phyloP scores from a whole-genome alignment of 2,329 filamentous ascomycete species.

The Magnaporthiopsis poae region DNA sequence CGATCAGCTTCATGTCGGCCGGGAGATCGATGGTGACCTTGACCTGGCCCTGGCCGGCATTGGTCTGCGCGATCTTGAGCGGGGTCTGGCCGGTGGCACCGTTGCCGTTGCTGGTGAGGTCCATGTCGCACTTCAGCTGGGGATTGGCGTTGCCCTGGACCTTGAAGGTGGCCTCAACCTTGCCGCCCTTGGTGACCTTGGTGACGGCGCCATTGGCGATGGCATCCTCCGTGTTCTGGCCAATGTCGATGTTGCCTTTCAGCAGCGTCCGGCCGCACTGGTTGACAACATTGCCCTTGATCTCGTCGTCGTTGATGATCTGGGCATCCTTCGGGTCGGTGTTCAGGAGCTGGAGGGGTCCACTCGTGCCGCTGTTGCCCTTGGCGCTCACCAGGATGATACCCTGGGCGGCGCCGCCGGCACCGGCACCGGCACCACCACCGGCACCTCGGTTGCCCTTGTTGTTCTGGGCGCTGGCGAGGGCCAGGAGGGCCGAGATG shows the following conservation, averaged over 20 bases:
- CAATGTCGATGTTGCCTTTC: slow-evolving; percentile 52
- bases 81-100: slow-evolving; percentile 34
- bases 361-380: slow-evolving; percentile 7
- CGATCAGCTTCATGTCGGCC: slow-evolving; percentile 35
- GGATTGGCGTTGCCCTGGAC: slow-evolving; percentile 43
- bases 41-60: slow-evolving; percentile 31
- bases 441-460: too few species aligned
- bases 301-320: slow-evolving; percentile 47
- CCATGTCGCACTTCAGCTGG: slow-evolving; percentile 44
- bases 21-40: slow-evolving; percentile 46
- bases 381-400: slow-evolving; percentile 7
- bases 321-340: slow-evolving; percentile 48
- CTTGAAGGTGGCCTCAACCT: slow-evolving; percentile 37
- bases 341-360: slow-evolving; percentile 28
- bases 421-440: too few species aligned
- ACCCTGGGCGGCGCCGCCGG: too few species aligned
- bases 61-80: slow-evolving; percentile 12
- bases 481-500: slow-evolving; percentile 9
- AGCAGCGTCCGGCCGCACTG: slow-evolving; percentile 52
- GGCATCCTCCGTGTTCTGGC: slow-evolving; percentile 43
- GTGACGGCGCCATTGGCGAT: slow-evolving; percentile 36
- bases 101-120: slow-evolving; percentile 34
- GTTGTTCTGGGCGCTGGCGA: slow-evolving; percentile 9
- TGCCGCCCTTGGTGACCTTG: slow-evolving; percentile 34
- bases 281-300: slow-evolving; percentile 40